Base-by-base conservation (phyloP, 371 early-diverging fungal species). In the Syncephalastrum monosporum region DNA sequence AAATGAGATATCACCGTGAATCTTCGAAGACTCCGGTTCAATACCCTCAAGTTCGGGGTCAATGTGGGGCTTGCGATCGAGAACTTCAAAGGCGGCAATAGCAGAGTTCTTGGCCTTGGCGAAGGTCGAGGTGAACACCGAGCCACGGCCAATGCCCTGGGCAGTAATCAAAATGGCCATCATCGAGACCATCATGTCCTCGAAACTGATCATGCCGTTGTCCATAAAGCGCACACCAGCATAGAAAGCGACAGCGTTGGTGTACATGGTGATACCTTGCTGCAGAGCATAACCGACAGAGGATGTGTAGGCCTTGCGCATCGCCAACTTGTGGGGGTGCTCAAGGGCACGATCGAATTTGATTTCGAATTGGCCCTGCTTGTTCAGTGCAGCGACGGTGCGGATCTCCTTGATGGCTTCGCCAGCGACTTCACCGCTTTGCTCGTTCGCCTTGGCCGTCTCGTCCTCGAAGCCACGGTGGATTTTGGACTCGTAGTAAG, bases 321-420 rank as follows among this genome's bases (percentile, higher is more conserved):
- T 57, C 16, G 89, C 88, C 19, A 74, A 67, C 5, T 66, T 61
- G 57, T 93, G 88, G 14, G 94, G 93, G 27, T 64, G 79, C 13
- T 72, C 67, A 45, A 89, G 82, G 50, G 83, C 82, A 8, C 68
- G 58, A n/a, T 56, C 54, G 56, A 89, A 94, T 48, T 75, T 64
- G 15, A 53, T 50, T 65, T 84, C 82, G 56, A 94, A 90, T 25
- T 75, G 67, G 17, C 50, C 41, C 64, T 97, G 94, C 59, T 90
- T 87, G 25, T 88, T 90, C n/a, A 97, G 75, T 3, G 89, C 74
- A 41, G 86, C 83, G 17, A 97, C 94, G 3, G 97, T 96, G 42
- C 96, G 86, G 53, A 97, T 89, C 72, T 89, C 86, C 56, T 85
- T 75, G 50, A 97, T 87, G 25, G 92, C 91, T 68, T 97, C 97